phyloP scores from a whole-genome alignment of 1,139 yeast species.

The Lodderomyces margitis region DNA sequence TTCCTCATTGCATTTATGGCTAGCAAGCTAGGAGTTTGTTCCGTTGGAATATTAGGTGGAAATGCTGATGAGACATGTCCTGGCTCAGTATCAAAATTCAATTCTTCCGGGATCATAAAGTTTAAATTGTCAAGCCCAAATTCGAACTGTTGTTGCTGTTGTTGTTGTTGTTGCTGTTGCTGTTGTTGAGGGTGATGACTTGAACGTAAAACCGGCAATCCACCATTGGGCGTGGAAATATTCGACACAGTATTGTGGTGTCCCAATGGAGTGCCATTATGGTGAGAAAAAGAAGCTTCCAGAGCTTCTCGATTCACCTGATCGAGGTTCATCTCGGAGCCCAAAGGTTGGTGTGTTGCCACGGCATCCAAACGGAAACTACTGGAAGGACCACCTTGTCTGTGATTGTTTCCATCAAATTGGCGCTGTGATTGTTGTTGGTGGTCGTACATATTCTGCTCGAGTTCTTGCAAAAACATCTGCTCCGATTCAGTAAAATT shows the following conservation, averaged over 20 bases:
- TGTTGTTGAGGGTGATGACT: slow-evolving; percentile 11
- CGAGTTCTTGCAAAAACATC: slow-evolving; percentile 26
- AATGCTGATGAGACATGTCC: slow-evolving; percentile 30
- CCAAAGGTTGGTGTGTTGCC: slow-evolving; percentile 10
- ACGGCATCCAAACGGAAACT: slow-evolving; percentile 1
- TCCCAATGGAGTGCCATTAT: slow-evolving; percentile 6
- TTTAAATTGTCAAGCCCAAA: slow-evolving; percentile 28
- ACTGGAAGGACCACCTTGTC: neutral
- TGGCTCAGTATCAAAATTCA: slow-evolving; percentile 19
- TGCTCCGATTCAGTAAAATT: slow-evolving; percentile 24
- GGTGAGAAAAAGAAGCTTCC: slow-evolving; percentile 1
- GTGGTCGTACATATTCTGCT: slow-evolving; percentile 23
- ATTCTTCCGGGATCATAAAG: slow-evolving; percentile 30
- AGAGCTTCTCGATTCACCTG: neutral
- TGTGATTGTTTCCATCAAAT: slow-evolving; percentile 14
- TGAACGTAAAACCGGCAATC: slow-evolving; percentile 12
- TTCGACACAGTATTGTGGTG: slow-evolving; percentile 11
- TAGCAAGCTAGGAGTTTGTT: slow-evolving; percentile 27
- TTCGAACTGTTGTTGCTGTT: slow-evolving; percentile 19
- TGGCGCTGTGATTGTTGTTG: slow-evolving; percentile 7
- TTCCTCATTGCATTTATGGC: slow-evolving; percentile 20
- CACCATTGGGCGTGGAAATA: slow-evolving; percentile 13
- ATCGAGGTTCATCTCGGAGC: neutral
- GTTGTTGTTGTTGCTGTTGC: slow-evolving; percentile 6
- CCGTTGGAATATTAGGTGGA: slow-evolving; percentile 30